These are phyloP conservation scores for Citrus reticulata DNA, from an alignment of 345 rosid species.

Conservation along the genomic window DNA sequence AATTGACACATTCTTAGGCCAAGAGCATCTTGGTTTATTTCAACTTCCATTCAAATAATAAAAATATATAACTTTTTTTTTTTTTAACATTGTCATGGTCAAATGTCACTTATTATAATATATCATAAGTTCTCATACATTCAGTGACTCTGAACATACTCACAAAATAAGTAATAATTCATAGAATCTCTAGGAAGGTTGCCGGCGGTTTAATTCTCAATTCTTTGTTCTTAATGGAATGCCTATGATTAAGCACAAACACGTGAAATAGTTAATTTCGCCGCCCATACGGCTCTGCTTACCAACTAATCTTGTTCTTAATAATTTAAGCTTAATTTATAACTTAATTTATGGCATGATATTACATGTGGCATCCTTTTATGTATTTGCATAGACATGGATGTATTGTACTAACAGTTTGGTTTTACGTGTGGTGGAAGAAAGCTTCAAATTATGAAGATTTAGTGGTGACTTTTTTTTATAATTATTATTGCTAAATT, in stretches of 20 bases:
- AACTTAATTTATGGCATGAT: background rate
- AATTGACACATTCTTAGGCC: background rate
- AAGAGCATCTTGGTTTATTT: background rate
- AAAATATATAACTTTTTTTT: background rate
- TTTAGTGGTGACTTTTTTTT: background rate
- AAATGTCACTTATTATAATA: background rate
- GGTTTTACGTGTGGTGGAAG: background rate
- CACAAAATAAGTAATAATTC: background rate
- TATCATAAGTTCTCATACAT: background rate
- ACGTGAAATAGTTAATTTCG: background rate
- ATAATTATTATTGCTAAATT: no score
- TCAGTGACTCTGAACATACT: no score
- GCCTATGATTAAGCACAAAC: background rate
- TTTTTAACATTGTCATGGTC: background rate
- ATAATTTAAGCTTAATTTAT: background rate
- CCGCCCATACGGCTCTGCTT: background rate
- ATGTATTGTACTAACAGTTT: background rate
- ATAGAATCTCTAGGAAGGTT: background rate
- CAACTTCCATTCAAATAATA: background rate
- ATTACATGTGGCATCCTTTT: constrained; percentile 2
- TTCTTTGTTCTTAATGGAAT: background rate
- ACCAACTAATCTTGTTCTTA: background rate
- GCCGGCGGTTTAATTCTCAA: background rate
- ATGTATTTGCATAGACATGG: background rate
- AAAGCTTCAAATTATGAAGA: background rate